Evolutionary conservation across 1,284 basidiomycete genomes (phyloP), one percentile per base, ranked within the genome.

Genomic region (Schizopora paradoxa): DNA sequence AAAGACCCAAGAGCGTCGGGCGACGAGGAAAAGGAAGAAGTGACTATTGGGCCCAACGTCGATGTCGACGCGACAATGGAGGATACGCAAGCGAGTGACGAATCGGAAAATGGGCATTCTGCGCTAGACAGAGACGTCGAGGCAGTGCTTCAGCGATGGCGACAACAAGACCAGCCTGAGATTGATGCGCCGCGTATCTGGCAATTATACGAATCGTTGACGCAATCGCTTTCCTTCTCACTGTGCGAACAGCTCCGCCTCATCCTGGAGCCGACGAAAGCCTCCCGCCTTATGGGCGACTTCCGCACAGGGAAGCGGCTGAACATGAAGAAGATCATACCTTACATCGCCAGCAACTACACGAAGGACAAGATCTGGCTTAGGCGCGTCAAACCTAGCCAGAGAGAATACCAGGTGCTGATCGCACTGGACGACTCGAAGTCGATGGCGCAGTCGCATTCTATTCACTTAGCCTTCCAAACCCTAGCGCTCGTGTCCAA

Each of bases 281-380:
- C 96, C 2, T 97, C 95, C 7, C 82, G 96, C 21, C 76, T 99
- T 33, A 89, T 90, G 65, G 96, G 96, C 35, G 96, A 99, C 69
- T 99, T 96, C 66, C 88, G 95, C 36, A 97, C 91, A 0, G 96
- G 96, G 43, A 99, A 99, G 68, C 79, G 96, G 19, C 79, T 99
- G 37, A 99, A 99, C 67, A 98, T 99, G 95, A 92, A 95, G 64
- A 96, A 96, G 72, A 94, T 99, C 63, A 93, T 99, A 47, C 85
- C 91, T 2, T 99, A 97, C 72, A 95, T 99, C 56, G 96, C 96
- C 6, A 92, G 88, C 64, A 96, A 99, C 68, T 99, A 93, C 70
- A 97, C 94, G 47, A 99, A 99, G 66, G 96, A 99, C 75, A 96
- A 96, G 70, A 99, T 99, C 58, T 99, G 96, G 96, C 73, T 99